Evolutionary conservation across 2,329 filamentous ascomycete species (phyloP), one percentile per base, ranked within the genome.

Genomic region (Fusarium chaquense): DNA sequence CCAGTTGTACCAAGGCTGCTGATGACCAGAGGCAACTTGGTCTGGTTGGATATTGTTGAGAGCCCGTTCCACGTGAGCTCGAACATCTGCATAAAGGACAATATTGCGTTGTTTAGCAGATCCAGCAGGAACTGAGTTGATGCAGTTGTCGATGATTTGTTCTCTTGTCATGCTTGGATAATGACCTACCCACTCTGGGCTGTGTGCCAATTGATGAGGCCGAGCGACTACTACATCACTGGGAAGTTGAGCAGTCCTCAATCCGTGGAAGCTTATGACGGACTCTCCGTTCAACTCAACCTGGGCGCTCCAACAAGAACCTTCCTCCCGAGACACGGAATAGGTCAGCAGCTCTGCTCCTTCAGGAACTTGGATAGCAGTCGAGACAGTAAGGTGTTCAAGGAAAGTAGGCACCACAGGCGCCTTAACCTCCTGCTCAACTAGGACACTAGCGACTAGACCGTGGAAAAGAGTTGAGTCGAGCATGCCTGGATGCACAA

Each of bases 401-500:
- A 58, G 32, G 45, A 58, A 58, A 35, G 54, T 58, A 24, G 54
- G 54, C 20, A 58, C 54, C 28, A 58, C 54, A 32, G 54, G 54
- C 16, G 54, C 38, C 36, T 58, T 58, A 13, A 41, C 54, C 24
- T 51, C 32, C 16, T 58, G 35, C 15, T 58, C 54, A 16, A 58
- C 35, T 6, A 58, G 45, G 28, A 58, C 41, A 30, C 49, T 46
- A 13, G 30, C 46, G 11, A 59, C 44, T 26, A 59, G 20, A 8
- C 54, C 54, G n/a, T 58, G 54, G 22, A 41, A 58, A 20, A 58
- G 28, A 6, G 40, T 30, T 9, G 54, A 33, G 41, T 62, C 59
- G 18, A 62, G 38, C 26, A 57, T 46, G 35, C 59, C 56, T 22
- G 59, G 59, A 26, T 62, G 59, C 8, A 62, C 57, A 30, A 36